Base-by-base conservation (phyloP, 768 basidiomycete species). In the Pulveroboletus ravenelii region DNA sequence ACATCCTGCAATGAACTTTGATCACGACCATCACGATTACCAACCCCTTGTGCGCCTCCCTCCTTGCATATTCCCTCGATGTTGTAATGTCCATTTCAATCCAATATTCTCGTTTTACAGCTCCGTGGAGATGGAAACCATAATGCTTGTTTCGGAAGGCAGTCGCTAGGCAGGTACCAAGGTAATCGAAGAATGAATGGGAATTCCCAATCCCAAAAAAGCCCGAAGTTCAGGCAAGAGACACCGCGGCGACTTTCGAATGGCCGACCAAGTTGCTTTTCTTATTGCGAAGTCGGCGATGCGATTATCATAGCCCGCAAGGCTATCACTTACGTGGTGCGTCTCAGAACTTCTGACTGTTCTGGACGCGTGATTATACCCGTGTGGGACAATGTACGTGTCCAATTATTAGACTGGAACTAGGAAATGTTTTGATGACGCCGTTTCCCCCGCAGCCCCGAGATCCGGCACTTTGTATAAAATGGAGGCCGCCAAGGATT, bases 161-260 rank as follows among this genome's bases (percentile, higher is more conserved):
- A 31, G 44, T 48, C 49, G 13, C 31, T 36, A 20, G 34, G 40
- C 54, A 50, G 53, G 46, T 34, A 50, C 40, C 41, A 56, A 51
- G 43, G 58, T 53, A 55, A 60, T 57, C 45, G 55, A 55, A 62
- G 53, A 40, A 43, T 31, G 37, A 39, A 45, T 34, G 34, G 27
- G 27, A 62, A 60, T 62, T 57, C 45, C 31, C 40, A 62, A 59
- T 52, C 54, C 30, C 30, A 45, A 59, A 45, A 54, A 47, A 25
- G 30, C 29, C 57, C 41, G 46, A 52, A 54, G 47, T 50, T 46
- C 17, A 39, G 32, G 20, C 53, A 49, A 63, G 55, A 60, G 60
- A 63, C 53, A 63, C 63, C 62, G 63, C 62, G 62, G 63, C 50
- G 61, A 65, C 37, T 31, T 61, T 52, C 41, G 45, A 52, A 45